These are phyloP conservation scores for Xylaria hypoxylon DNA, from an alignment of 2,329 filamentous ascomycete genomes.

Conservation along the genomic window DNA sequence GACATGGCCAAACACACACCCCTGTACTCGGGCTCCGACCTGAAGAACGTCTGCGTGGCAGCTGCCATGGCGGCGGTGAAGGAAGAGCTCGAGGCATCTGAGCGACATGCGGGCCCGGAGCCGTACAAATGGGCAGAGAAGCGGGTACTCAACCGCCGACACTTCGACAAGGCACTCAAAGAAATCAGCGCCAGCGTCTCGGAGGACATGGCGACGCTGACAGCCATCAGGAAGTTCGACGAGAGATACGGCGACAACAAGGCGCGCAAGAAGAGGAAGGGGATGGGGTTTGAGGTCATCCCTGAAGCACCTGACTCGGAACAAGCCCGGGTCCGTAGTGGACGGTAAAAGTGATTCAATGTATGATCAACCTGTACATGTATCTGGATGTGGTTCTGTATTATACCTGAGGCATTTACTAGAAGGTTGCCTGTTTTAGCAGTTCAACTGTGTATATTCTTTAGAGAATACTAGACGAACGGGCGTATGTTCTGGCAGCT, in stretches of 20 bases:
- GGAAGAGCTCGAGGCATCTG: constrained; percentile 69
- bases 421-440: not conserved
- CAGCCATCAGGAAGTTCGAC: constrained; percentile 93
- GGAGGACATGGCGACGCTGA: constrained; percentile 90
- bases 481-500: not conserved
- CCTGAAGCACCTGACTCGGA: constrained; percentile 55
- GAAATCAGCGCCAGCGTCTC: constrained; percentile 94
- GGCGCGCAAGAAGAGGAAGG: constrained; percentile 67
- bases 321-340: constrained; percentile 57
- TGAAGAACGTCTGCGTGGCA: constrained; percentile 85
- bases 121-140: constrained; percentile 74
- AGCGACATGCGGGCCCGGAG: constrained; percentile 43
- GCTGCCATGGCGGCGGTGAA: constrained; percentile 83
- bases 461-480: constrained; percentile 17
- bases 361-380: constrained; percentile 24
- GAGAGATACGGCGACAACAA: constrained; percentile 87
- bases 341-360: constrained; percentile 26
- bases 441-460: not conserved
- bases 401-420: constrained; percentile 18
- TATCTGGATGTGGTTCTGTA: constrained; percentile 22
- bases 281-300: constrained; percentile 70
- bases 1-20: constrained; percentile 75
- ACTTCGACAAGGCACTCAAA: constrained; percentile 87
- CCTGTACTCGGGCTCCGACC: constrained; percentile 83
- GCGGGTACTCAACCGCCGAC: constrained; percentile 72